Base-by-base conservation (phyloP, 805 yeast genomes). In the Kazachstania psychrophila region DNA sequence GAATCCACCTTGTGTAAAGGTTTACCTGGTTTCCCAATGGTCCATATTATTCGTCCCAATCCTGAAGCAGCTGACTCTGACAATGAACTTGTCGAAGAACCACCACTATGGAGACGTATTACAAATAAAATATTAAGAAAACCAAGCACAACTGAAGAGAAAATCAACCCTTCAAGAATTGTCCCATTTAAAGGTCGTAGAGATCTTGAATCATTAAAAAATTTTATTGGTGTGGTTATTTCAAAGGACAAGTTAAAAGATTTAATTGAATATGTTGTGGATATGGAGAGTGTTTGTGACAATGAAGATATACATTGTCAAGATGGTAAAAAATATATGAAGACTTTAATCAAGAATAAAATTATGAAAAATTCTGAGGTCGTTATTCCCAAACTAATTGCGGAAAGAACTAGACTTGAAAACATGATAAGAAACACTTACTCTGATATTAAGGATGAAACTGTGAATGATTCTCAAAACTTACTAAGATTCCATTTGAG, bases 11-110 rank as follows among this genome's bases (percentile, higher is more conserved):
- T 58, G n/a, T 60, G 64, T 39, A 33, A 40, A 2, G 43, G 47
- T 14, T 34, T 59, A 33, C 58, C 72, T 25, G 82, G 83, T 11
- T 83, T 65, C 50, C 95, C 95, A 4, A 72, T 78, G 27, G 53
- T 84, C 37, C 67, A 68, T 45, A 58, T 79, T 43, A 72, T 81
- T 47, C 64, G 63, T 30, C 74, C 77, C 25, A 71, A 18, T 1
- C 7, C 7, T 13, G 31, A 10, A 11, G 7, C 32, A 19, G n/a
- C 19, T 3, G 19, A 19, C 3, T 9, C 14, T 8, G 31, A 27
- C 3, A 24, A 20, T 11, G 38, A 29, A 12, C 24, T 17, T 13
- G 36, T 23, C 9, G 28, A 33, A 10, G 20, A 18, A 24, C 23
- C 27, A 2, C 36, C 42, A 31, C 39, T n/a, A n/a, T n/a, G n/a